Base-by-base conservation (phyloP, 805 yeast species). In the Sungouiozyma ichnusensis region DNA sequence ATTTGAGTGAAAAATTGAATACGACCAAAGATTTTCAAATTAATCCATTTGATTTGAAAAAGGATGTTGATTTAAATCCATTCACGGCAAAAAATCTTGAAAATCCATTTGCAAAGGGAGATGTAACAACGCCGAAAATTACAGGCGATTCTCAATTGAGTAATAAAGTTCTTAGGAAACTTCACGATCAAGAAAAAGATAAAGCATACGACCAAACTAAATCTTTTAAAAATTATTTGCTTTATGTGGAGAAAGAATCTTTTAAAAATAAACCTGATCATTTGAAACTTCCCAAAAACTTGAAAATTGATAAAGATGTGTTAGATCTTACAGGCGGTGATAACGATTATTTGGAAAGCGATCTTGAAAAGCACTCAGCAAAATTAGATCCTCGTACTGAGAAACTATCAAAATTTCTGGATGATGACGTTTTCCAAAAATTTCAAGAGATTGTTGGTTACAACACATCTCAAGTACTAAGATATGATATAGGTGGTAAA, bases 391-490 rank as follows among this genome's bases (percentile, higher is more conserved):
- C 72, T 19, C 71, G 74, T 38, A 61, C 70, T 1, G 75, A 72
- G 44, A 69, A 69, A 35, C 60, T 78, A 15, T 66, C 77, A 2
- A 71, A 68, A 40, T 67, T 78, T 63, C 62, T 82, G 41, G 83
- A 84, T 47, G 96, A 88, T 57, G 76, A 76, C 43, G 74, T 74
- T 5, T 92, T 92, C 62, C 85, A 84, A 55, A 74, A 78, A 45
- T 92, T 92, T 60, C 74, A 85, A 20, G 80, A 76, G 41, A 68
- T 77, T 2, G 81, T 85, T 11, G 81, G 81, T 11, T 82, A 81
- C 54, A 92, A 92, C 55, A 88, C 97, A 3, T 69, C 72, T 2
- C 98, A 92, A 64, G 85, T 92, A 2, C 66, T 92, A 31, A 73
- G 98, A 43, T 88, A 90, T 61, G 86, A 87, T 35, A 58, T 84